These are phyloP conservation scores for Heliamphora exappendiculata DNA, from an alignment of 148 eudicot species.

Conservation along the genomic window DNA sequence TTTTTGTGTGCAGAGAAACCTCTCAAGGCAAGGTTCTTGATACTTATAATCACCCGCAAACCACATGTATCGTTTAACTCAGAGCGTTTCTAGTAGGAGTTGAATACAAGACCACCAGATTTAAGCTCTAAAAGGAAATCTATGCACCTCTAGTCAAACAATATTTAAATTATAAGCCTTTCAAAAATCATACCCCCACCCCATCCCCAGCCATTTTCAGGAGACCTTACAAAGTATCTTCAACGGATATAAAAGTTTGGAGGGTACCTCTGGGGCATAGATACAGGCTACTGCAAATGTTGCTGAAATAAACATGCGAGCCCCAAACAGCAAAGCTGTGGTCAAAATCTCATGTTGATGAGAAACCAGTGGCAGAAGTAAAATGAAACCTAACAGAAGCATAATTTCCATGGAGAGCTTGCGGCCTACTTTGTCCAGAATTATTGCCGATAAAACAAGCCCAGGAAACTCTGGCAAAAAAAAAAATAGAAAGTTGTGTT, in stretches of 20 bases:
- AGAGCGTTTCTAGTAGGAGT: no score
- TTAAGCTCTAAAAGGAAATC: no score
- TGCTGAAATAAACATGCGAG: conserved; percentile 34
- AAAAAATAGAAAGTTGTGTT: not conserved
- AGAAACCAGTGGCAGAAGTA: conserved; percentile 26
- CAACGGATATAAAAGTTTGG: no score
- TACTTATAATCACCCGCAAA: no score
- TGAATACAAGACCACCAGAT: no score
- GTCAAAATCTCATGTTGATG: conserved; percentile 23
- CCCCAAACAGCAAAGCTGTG: conserved; percentile 22
- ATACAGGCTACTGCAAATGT: conserved; percentile 21
- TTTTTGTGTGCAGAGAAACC: no score
- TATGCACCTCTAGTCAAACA: no score
- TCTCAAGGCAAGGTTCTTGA: no score
- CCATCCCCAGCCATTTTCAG: not conserved
- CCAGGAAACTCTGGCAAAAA: conserved; percentile 43
- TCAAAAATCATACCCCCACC: not conserved
- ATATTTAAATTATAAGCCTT: not conserved
- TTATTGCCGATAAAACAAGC: conserved; percentile 25
- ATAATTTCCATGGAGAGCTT: conserved; percentile 29
- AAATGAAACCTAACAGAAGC: conserved; percentile 17
- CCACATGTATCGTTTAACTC: no score
- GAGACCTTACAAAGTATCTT: not conserved
- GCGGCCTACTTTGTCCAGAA: conserved; percentile 40
- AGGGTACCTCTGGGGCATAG: conserved; percentile 36